Conservation (phyloP, 176 grass and related monocot genomes). For the Raddia guianensis region DNA sequence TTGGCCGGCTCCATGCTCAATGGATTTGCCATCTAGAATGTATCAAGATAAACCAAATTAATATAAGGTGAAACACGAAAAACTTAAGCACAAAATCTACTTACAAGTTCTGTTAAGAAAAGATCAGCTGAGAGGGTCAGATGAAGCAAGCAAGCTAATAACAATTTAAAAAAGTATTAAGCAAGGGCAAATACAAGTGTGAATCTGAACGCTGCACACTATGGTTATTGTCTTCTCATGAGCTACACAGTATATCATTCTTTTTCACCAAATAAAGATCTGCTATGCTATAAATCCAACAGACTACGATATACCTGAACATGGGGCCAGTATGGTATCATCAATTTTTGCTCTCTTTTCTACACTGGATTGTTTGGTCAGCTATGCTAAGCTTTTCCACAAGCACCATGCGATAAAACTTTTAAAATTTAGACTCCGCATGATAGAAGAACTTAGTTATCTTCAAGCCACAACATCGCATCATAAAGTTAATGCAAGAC, state of each 20-base stretch:
- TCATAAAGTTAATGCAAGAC: not conserved
- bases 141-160: not conserved
- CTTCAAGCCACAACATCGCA: constrained; percentile 8
- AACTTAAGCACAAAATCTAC: constrained; percentile 3
- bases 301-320: not conserved
- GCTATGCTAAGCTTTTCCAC: not conserved
- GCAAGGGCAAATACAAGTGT: not conserved
- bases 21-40: constrained; percentile 57
- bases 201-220: not conserved
- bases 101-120: not conserved
- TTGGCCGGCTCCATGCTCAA: constrained; percentile 64
- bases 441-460: not conserved
- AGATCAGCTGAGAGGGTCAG: not conserved
- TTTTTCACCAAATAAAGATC: not conserved
- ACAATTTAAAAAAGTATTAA: constrained; percentile 7
- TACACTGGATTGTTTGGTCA: not conserved
- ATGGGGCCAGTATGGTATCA: not conserved
- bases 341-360: constrained; percentile 11
- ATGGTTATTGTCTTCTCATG: not conserved
- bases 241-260: not conserved
- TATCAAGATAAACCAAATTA: constrained; percentile 5
- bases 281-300: not conserved
- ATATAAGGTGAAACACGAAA: not conserved
- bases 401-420: not conserved
- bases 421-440: not conserved